Evolutionary conservation across 768 basidiomycete genomes (phyloP), one percentile per base, ranked within the genome.

Genomic region (Hericium coralloides): DNA sequence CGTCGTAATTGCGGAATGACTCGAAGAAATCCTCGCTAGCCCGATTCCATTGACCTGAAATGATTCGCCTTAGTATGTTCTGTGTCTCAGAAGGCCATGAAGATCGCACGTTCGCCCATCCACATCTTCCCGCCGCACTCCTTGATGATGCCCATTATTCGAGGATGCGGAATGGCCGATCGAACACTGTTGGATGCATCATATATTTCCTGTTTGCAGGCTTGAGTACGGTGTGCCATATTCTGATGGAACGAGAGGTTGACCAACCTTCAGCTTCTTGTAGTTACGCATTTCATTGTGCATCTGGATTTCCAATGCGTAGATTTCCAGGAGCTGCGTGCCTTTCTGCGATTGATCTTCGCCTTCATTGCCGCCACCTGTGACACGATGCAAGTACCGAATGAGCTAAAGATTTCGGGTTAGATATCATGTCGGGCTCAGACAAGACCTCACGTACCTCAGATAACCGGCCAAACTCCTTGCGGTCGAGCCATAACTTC

Each of bases 81-180:
- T 0, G 10, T 1, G 23, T 3, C 7, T 50, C 22, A 36, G 49
- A 12, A 12, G 17, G 25, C 49, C 10, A 17, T 8, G 25, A 17
- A 50, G 26, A 22, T 64, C 85, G 66, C 70, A 88, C 95, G 89
- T 78, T 98, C 97, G 58, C 92, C 93, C 97, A 99, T 98, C 95
- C 97, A 98, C 97, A 99, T 99, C 74, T 99, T 99, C 2, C 97
- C 97, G 15, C 97, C 97, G 63, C 95, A 98, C 71, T 99, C 97
- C 67, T 95, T 92, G 73, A 99, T 98, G 53, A 98, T 92, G 45
- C 95, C 97, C 89, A 98, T 95, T 66, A 98, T 98, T 31, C 93
- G 82, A 10, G 97, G 97, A 73, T 98, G 97, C 15, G 97, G 94
- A 59, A 99, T 98, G 10, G 97, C 97, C 8, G 92, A 94, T 22